phyloP scores from a whole-genome alignment of 1,139 yeast species.

The Saccharomyces pastorianus region DNA sequence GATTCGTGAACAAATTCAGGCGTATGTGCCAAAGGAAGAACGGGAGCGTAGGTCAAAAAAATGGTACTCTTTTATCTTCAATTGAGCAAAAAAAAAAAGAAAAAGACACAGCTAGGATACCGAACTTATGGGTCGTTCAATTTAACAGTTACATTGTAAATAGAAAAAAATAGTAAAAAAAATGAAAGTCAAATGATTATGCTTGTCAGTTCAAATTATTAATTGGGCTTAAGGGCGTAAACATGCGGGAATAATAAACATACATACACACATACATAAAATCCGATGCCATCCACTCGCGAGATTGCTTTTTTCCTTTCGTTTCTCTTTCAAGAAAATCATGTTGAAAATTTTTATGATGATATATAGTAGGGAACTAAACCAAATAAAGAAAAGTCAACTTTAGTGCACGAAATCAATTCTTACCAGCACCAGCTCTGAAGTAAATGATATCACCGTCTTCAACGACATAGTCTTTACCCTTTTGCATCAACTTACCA shows the following conservation, averaged over 20 bases:
- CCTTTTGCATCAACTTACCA: slow-evolving; percentile 89
- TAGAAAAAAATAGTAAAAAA: not conserved
- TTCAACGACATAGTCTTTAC: slow-evolving; percentile 92
- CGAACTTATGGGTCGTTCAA: not conserved
- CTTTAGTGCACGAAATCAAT: slow-evolving; percentile 29
- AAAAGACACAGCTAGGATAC: slow-evolving; percentile 1
- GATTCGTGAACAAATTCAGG: slow-evolving; percentile 67
- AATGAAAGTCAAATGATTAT: not conserved
- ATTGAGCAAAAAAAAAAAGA: slow-evolving; percentile 19
- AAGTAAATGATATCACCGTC: slow-evolving; percentile 88
- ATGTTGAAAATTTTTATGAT: not conserved
- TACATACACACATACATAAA: not conserved
- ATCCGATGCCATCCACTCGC: not conserved
- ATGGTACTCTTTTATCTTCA: slow-evolving; percentile 47
- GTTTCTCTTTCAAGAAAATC: not conserved
- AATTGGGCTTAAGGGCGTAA: not conserved
- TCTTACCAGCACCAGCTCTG: slow-evolving; percentile 96
- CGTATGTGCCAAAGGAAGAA: slow-evolving; percentile 62
- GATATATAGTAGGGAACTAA: not conserved
- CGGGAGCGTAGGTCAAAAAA: slow-evolving; percentile 53
- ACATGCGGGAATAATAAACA: not conserved
- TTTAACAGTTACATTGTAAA: not conserved
- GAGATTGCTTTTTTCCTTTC: not conserved
- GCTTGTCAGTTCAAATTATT: not conserved
- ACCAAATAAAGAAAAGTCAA: not conserved